Evolutionary conservation across 2,329 filamentous ascomycete genomes (phyloP).

Genomic region (Coniosporium tulheliwenetii): DNA sequence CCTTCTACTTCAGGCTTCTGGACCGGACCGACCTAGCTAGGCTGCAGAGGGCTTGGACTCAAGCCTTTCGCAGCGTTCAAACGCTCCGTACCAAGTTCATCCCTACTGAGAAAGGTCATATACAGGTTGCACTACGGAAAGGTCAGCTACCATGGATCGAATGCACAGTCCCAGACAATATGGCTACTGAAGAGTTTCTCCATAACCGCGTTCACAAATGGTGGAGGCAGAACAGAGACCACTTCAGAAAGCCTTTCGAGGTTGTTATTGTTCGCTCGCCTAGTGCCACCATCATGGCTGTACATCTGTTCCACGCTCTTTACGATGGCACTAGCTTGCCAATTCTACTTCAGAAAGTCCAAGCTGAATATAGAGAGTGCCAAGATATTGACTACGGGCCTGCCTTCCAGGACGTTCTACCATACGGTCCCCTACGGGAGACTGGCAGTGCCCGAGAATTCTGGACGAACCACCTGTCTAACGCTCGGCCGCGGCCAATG

Average conservation of each 20-base stretch:
- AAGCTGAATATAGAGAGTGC: conserved; percentile 30
- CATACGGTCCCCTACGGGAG: conserved; percentile 49
- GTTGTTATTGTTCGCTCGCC: conserved; percentile 25
- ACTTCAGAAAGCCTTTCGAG: conserved; percentile 37
- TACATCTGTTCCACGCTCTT: conserved; percentile 71
- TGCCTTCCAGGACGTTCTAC: conserved; percentile 50
- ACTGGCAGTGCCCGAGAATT: conserved; percentile 40
- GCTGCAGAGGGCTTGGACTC: conserved; percentile 43
- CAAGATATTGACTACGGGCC: conserved; percentile 23
- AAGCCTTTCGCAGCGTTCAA: conserved; percentile 35
- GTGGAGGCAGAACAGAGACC: conserved; percentile 34
- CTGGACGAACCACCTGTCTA: conserved; percentile 46
- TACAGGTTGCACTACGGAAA: conserved; percentile 50
- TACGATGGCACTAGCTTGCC: conserved; percentile 75
- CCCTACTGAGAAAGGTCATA: conserved; percentile 56
- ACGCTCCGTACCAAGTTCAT: conserved; percentile 62
- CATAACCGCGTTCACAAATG: conserved; percentile 23
- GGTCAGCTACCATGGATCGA: conserved; percentile 25
- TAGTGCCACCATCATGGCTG: conserved; percentile 26
- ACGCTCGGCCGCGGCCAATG: conserved; percentile 7
- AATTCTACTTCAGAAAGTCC: conserved; percentile 47
- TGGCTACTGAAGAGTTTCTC: conserved; percentile 19
- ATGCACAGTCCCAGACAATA: conserved; percentile 8
- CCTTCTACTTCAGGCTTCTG: conserved; percentile 46
- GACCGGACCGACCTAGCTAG: conserved; percentile 25